Conservation (phyloP, 176 grass and related monocot species). For the Dendrocalamus sinicus region DNA sequence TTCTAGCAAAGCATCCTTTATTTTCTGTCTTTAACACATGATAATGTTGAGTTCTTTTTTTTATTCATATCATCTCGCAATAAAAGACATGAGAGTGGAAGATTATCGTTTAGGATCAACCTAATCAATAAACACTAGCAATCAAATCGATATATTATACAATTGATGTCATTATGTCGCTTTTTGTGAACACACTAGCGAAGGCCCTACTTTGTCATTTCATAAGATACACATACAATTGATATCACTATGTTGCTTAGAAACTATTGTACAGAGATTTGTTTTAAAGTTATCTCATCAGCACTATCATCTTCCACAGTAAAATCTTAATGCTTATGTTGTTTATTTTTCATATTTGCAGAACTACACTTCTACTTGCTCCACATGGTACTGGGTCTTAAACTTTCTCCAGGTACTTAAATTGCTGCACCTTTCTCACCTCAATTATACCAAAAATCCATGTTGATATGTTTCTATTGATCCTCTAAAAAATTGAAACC, state of each 20-base stretch:
- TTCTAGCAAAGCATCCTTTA: background rate
- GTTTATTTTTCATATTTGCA: slow-evolving; percentile 49
- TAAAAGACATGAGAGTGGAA: background rate
- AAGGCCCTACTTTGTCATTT: background rate
- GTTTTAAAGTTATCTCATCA: background rate
- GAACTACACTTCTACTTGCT: slow-evolving; percentile 86
- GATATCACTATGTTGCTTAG: slow-evolving; percentile 10
- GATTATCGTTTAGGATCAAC: background rate
- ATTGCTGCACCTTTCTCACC: background rate
- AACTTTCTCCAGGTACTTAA: slow-evolving; percentile 81
- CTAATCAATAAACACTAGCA: background rate
- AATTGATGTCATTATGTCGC: background rate
- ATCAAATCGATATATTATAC: slow-evolving; percentile 18
- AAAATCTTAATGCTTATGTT: slow-evolving; percentile 19
- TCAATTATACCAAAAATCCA: background rate
- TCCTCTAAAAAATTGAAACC: background rate
- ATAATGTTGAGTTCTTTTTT: background rate
- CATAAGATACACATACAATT: background rate
- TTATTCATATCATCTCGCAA: background rate
- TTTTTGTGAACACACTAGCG: background rate
- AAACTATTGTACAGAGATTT: background rate
- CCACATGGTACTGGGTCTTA: slow-evolving; percentile 77
- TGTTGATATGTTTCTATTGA: slow-evolving; percentile 9
- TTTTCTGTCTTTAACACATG: background rate
- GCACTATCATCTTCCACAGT: slow-evolving; percentile 21